Conservation (phyloP, 441 rosid species). For the Croton laevigatus region DNA sequence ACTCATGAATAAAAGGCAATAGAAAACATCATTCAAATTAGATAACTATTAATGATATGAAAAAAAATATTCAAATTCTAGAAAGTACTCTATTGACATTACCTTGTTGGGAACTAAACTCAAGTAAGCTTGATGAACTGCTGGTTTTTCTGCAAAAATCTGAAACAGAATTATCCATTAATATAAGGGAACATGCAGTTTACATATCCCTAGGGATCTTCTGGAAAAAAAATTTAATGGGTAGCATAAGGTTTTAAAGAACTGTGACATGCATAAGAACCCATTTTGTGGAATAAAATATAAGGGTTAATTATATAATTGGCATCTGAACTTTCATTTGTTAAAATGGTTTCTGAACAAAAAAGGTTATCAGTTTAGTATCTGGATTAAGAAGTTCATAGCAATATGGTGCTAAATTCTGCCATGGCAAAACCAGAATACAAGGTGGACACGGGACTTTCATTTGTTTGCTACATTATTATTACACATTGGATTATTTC, state of each 20-base stretch:
- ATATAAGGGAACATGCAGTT: conserved; percentile 8
- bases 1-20: not conserved
- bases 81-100: conserved; percentile 19
- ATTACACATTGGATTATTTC: too few species aligned
- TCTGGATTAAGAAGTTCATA: too few species aligned
- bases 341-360: too few species aligned
- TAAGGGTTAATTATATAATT: too few species aligned
- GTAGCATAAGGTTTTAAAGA: not conserved
- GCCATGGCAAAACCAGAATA: too few species aligned
- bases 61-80: conserved; percentile 2
- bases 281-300: too few species aligned
- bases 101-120: conserved; percentile 84
- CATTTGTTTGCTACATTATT: too few species aligned
- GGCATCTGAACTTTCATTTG: too few species aligned
- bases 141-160: conserved; percentile 98
- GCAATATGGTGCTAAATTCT: too few species aligned
- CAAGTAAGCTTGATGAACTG: conserved; percentile 80
- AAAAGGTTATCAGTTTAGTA: too few species aligned
- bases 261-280: not conserved
- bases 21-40: not conserved
- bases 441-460: too few species aligned
- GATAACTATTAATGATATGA: conserved; percentile 3
- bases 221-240: not conserved
- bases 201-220: not conserved
- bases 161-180: conserved; percentile 33